phyloP scores from a whole-genome alignment of 768 basidiomycete species.

The Rhodotorula paludigena region DNA sequence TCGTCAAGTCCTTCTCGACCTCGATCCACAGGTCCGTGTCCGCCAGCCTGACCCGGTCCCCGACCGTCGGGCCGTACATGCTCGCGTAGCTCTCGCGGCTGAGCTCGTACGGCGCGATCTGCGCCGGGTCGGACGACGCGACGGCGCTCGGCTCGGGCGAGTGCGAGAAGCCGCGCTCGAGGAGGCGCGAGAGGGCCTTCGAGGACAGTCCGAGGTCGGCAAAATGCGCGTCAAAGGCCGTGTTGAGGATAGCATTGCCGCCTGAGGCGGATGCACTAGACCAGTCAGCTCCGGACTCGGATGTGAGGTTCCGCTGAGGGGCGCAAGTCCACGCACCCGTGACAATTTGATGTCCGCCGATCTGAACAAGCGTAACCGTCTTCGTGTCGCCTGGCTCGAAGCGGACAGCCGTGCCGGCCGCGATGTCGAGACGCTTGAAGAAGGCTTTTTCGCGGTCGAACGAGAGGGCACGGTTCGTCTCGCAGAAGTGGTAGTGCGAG shows the following conservation, averaged over 20 bases:
- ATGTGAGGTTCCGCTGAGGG: background rate
- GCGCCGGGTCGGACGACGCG: background rate
- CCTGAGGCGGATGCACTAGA: background rate
- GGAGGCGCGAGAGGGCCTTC: constrained; percentile 45
- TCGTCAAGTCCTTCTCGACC: constrained; percentile 81
- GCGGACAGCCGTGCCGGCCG: constrained; percentile 89
- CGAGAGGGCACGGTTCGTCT: constrained; percentile 70
- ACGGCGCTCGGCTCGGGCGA: background rate
- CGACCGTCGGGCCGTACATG: constrained; percentile 93
- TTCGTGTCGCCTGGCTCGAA: constrained; percentile 91
- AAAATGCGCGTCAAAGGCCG: constrained; percentile 21
- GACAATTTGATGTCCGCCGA: constrained; percentile 66
- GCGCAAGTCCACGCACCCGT: constrained; percentile 53
- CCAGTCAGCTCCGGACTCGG: background rate
- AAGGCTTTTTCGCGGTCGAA: constrained; percentile 81
- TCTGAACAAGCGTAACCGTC: constrained; percentile 72
- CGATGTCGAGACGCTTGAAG: constrained; percentile 81
- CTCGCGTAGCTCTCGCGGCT: constrained; percentile 71
- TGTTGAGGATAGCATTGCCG: constrained; percentile 57
- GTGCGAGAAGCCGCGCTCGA: constrained; percentile 66
- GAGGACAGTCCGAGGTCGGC: constrained; percentile 42
- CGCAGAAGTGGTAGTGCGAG: constrained; percentile 84
- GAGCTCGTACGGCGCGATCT: constrained; percentile 46
- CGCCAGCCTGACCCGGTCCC: constrained; percentile 79
- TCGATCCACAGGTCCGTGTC: constrained; percentile 88